These are phyloP conservation scores for Hymenoscyphus salicellus DNA, from an alignment of 2,329 filamentous ascomycete genomes.

Conservation along the genomic window DNA sequence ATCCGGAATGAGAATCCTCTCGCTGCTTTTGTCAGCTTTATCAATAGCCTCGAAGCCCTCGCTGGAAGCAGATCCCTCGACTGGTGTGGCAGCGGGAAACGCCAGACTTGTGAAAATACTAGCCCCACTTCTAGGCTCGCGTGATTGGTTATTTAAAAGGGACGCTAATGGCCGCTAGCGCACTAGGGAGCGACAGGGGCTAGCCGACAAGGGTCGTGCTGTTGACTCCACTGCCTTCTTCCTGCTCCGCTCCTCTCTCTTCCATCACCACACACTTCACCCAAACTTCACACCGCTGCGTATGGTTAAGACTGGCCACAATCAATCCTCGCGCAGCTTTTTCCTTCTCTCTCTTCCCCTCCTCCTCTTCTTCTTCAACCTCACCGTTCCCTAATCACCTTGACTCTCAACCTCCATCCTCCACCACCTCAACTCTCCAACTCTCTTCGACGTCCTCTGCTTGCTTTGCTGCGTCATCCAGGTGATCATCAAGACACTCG, in stretches of 20 bases:
- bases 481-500: constrained; percentile 13
- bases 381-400: constrained; percentile 18
- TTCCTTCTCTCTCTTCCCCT: constrained; percentile 36
- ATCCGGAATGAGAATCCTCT: constrained; percentile 13
- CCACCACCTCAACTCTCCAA: constrained; percentile 13
- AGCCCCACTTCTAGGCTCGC: background rate
- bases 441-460: background rate
- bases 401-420: constrained; percentile 19
- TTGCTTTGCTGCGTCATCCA: constrained; percentile 25
- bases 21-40: constrained; percentile 13
- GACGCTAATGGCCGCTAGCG: constrained; percentile 2
- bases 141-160: background rate
- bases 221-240: constrained; percentile 3
- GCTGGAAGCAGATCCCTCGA: constrained; percentile 2
- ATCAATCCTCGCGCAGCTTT: constrained; percentile 33
- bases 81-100: background rate
- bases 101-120: background rate
- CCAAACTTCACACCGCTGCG: constrained; percentile 12
- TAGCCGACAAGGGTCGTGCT: background rate
- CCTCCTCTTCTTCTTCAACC: constrained; percentile 29
- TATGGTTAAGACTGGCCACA: constrained; percentile 31
- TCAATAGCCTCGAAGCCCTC: background rate
- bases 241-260: constrained; percentile 12
- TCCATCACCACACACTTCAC: constrained; percentile 14
- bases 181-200: background rate